Conservation (phyloP, 768 basidiomycete genomes). For the Rhodotorula babjevae region DNA sequence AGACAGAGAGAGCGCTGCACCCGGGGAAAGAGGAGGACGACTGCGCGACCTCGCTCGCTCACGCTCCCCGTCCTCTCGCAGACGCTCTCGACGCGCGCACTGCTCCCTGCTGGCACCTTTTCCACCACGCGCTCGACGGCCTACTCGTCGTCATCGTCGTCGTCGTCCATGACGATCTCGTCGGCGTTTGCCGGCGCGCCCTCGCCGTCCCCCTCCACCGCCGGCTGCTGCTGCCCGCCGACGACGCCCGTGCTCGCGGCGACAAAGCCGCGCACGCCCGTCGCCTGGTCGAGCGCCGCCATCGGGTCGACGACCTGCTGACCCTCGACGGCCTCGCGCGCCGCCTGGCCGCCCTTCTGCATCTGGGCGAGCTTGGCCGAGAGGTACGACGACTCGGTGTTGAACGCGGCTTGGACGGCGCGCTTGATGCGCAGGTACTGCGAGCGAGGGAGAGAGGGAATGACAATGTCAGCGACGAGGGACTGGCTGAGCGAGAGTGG, state of each 20-base stretch:
- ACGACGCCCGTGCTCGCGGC: slow-evolving; percentile 20
- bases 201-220: neutral
- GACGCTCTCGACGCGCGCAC: too few relatives aligned
- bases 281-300: slow-evolving; percentile 35
- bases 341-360: slow-evolving; percentile 13
- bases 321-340: slow-evolving; percentile 16
- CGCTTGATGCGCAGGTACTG: slow-evolving; percentile 94
- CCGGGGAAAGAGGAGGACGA: too few relatives aligned
- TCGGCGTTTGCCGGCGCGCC: slow-evolving; percentile 59
- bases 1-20: too few relatives aligned
- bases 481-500: neutral
- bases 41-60: too few relatives aligned
- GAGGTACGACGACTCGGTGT: slow-evolving; percentile 74
- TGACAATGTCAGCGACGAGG: neutral
- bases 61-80: too few relatives aligned
- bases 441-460: slow-evolving; percentile 45
- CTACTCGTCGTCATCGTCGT: slow-evolving; percentile 45
- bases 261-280: slow-evolving; percentile 64
- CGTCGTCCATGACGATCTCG: slow-evolving; percentile 85
- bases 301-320: slow-evolving; percentile 36
- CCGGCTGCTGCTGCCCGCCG: neutral
- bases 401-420: slow-evolving; percentile 97
- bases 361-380: slow-evolving; percentile 33
- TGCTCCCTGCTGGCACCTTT: neutral
- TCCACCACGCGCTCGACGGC: accelerated